A percentile compares a stretch with the other conserved stretches of the same genome.
Evolutionary conservation across 176 grass and related monocot genomes (phyloP).

Genomic region (Microstegium vimineum): DNA sequence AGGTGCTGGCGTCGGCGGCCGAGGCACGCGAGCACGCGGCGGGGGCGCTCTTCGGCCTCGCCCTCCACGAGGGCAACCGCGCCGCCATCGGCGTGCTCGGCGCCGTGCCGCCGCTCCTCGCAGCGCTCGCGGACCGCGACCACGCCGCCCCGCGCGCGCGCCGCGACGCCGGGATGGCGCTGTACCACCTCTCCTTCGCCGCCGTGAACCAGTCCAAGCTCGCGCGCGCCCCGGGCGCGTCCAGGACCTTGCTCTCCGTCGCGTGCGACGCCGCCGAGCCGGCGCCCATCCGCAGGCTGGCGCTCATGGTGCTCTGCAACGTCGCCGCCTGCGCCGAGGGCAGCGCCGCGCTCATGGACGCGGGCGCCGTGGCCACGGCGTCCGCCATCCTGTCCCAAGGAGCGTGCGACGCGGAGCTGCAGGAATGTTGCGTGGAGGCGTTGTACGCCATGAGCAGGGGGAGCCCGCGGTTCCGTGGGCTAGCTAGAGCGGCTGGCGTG

Average conservation of each 20-base stretch:
- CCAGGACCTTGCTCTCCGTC: constrained; percentile 32
- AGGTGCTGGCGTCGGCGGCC: constrained; percentile 5
- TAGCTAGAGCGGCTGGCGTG: constrained; percentile 61
- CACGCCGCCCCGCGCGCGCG: constrained; percentile 33
- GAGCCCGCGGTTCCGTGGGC: constrained; percentile 61
- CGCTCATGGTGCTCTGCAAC: constrained; percentile 80
- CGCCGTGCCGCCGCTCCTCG: constrained; percentile 50
- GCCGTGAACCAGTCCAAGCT: constrained; percentile 55
- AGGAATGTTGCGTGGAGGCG: constrained; percentile 58
- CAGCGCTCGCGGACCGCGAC: constrained; percentile 29
- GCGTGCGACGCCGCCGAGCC: constrained; percentile 27
- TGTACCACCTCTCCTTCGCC: constrained; percentile 64
- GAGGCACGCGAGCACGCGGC: constrained; percentile 66
- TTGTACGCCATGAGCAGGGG: constrained; percentile 78
- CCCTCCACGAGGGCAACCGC: constrained; percentile 60
- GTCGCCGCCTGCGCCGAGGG: constrained; percentile 58
- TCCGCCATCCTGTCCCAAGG: constrained; percentile 35
- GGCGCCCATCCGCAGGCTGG: constrained; percentile 36
- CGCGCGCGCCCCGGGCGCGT: constrained; percentile 35
- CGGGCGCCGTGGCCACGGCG: constrained; percentile 39
- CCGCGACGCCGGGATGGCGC: constrained; percentile 53
- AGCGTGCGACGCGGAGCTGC: neutral
- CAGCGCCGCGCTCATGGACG: constrained; percentile 60
- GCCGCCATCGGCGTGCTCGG: constrained; percentile 70
- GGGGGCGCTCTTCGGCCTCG: constrained; percentile 62